Base-by-base conservation (phyloP, 768 basidiomycete genomes). In the Hemileccinum rubropunctum region DNA sequence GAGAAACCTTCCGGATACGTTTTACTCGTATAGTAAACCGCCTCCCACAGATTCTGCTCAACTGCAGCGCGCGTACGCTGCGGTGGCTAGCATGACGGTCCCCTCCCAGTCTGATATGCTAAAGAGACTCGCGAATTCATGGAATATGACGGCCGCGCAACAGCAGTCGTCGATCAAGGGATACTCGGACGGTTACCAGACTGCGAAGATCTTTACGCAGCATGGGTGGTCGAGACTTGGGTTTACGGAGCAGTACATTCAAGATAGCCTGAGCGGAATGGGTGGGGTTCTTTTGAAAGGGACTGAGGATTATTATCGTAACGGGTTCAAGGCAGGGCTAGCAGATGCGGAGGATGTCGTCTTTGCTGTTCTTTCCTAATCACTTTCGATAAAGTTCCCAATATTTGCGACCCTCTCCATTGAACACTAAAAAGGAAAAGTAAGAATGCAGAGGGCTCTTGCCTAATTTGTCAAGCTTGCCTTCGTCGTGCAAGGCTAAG, bases 241-340 rank as follows among this genome's bases (percentile, higher is more conserved):
- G 0, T 88, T 86, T 60, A 64, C 66, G 15, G 78, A 74, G 6
- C 85, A 88, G 56, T 84, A 77, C 58, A 73, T 86, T n/a, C 50
- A 28, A 15, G 83, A 86, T 52, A 74, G 71, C 33, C 48, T 70
- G 38, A 58, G 58, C 6, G 65, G 38, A 4, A 52, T 58, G 40
- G 41, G 56, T 4, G 53, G 48, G 17, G 28, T 28, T 8, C 12
- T 62, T 17, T 11, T 34, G 2, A 37, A 36, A n/a, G 59, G 50
- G 6, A 54, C 56, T 0, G 55, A 46, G 26, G 48, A 39, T 1
- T 47, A 47, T 35, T 60, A 58, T 38, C 52, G 45, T 23, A 12
- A 13, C 2, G 59, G 52, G 6, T 60, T 60, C 56, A 57, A 54
- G 42, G 42, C 18, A 5, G 59, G 55, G 17, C 14, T 60, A 0